Conservation (phyloP, 116 monocot species). For the Phalaenopsis hybrid region DNA sequence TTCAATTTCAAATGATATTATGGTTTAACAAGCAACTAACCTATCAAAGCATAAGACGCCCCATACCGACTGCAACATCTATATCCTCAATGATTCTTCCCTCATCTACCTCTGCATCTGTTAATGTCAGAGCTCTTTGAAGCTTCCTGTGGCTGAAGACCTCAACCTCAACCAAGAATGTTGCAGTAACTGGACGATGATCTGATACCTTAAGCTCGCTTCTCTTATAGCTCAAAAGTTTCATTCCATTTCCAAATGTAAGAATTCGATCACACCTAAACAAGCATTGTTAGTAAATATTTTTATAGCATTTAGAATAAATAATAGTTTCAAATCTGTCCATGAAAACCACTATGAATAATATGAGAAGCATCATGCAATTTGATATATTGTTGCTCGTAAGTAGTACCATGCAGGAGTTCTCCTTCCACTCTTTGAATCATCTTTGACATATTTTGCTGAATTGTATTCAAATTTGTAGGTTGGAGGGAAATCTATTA, state of each 20-base stretch:
- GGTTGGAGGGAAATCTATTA: slow-evolving; percentile 54
- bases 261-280: slow-evolving; percentile 64
- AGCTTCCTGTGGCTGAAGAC: slow-evolving; percentile 52
- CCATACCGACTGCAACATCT: slow-evolving; percentile 9
- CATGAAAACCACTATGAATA: background rate
- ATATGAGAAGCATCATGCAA: background rate
- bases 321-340: background rate
- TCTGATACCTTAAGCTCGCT: slow-evolving; percentile 48
- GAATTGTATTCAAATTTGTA: slow-evolving; percentile 57
- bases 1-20: background rate
- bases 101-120: slow-evolving; percentile 48
- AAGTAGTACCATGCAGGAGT: slow-evolving; percentile 44
- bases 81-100: slow-evolving; percentile 30
- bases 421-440: slow-evolving; percentile 40
- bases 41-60: slow-evolving; percentile 8
- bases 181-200: slow-evolving; percentile 58
- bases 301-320: background rate
- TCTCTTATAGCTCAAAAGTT: slow-evolving; percentile 39
- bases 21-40: slow-evolving; percentile 17
- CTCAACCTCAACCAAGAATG: slow-evolving; percentile 47
- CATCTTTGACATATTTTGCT: slow-evolving; percentile 34
- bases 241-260: slow-evolving; percentile 48
- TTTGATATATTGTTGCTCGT: background rate
- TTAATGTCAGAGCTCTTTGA: slow-evolving; percentile 57
- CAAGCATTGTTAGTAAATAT: background rate